Base-by-base conservation (phyloP, 176 grass and related monocot genomes). In the Rhynchospora breviuscula region DNA sequence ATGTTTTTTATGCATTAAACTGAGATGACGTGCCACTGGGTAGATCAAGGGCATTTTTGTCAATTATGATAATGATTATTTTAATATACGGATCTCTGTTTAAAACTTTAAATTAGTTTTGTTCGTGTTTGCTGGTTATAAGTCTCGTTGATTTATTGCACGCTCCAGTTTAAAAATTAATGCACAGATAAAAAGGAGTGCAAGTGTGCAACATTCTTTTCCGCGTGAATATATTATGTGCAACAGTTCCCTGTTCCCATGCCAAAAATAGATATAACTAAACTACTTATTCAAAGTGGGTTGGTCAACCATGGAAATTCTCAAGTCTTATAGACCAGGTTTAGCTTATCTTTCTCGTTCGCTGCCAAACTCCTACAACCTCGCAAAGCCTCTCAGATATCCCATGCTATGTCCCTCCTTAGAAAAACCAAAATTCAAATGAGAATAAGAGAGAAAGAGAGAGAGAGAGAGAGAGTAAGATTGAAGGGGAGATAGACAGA, bases 381-480 rank as follows among this genome's bases (percentile, higher is more conserved):
- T 53, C 11, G 35, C 10, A 33, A 10, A 67, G 40, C 79, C 79
- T 66, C 59, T 82, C 79, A 67, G 47, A 23, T 46, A n/a, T 60
- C 59, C 25, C 26, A 45, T 43, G 26, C 63, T 48, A 52, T 17
- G 25, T 2, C 58, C 60, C 11, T 64, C 29, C 60, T 81, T 81
- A 18, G 79, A 25, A 81, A 61, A 81, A 81, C 31, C 65, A 47
- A 81, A 81, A 62, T 18, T 29, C 40, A 22, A 62, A 67, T 46
- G 46, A 67, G 35, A 49, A 49, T 49, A 47, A 82, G 45, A 84
- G 44, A 78, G 26, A 29, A 1, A 29, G 26, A 72, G 63, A 57
- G 13, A 84, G 65, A 84, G 65, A 84, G 52, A 84, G 72, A 54
- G 15, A 76, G 48, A 76, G 22, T 21, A 31, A 76, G 48, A 67